phyloP scores from a whole-genome alignment of 73 alveolate genomes.

The Paramecium biaurelia region DNA sequence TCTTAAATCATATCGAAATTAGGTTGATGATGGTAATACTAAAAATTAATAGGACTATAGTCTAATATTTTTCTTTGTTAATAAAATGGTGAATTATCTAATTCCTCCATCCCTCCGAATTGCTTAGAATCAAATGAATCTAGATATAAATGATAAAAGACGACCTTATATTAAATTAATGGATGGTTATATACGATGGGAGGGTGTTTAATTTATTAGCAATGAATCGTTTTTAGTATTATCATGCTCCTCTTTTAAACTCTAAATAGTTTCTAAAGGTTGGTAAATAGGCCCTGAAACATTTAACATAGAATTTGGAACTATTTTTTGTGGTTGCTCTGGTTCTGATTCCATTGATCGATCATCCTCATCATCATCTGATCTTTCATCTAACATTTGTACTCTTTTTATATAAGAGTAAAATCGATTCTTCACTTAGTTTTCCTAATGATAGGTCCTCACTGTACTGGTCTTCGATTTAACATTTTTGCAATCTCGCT shows the following conservation, averaged over 20 bases:
- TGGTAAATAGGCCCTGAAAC: background rate
- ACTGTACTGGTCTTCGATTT: conserved; percentile 45
- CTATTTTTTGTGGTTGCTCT: background rate
- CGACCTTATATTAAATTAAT: background rate
- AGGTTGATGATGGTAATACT: background rate
- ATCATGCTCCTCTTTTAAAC: conserved; percentile 5
- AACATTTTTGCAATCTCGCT: conserved; percentile 28
- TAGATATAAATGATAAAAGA: background rate
- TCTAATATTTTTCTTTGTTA: background rate
- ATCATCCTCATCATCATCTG: conserved; percentile 46
- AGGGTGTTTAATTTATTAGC: background rate
- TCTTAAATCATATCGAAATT: conserved; percentile 13
- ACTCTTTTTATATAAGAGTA: conserved; percentile 50
- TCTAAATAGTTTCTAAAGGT: conserved; percentile 25
- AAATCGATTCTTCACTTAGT: conserved; percentile 49
- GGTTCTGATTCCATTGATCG: background rate
- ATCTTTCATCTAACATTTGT: background rate
- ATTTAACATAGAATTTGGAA: background rate
- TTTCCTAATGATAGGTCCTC: conserved; percentile 48
- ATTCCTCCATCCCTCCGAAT: conserved; percentile 7
- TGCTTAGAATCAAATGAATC: background rate
- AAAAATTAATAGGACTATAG: conserved; percentile 10
- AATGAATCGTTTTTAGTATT: conserved; percentile 35
- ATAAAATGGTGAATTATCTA: conserved; percentile 9
- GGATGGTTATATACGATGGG: background rate